Conservation (phyloP, 805 yeast species). For the Millerozyma acaciae region DNA sequence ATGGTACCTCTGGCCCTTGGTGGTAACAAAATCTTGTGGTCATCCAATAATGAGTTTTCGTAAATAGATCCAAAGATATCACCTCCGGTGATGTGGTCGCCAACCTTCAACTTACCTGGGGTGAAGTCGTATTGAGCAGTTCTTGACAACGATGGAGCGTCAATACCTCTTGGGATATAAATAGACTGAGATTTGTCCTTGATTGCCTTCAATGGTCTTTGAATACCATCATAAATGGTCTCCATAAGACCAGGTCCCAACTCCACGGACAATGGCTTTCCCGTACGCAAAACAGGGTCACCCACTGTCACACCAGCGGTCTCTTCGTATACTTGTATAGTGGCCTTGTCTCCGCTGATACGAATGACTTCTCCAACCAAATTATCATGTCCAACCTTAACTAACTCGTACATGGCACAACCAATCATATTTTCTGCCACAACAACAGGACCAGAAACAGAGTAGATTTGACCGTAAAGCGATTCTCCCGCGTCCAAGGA, state of each 20-base stretch:
- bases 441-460: slow-evolving; percentile 97
- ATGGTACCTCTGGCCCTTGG: slow-evolving; percentile 99
- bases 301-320: slow-evolving; percentile 99
- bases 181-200: slow-evolving; percentile 84
- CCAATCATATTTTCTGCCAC: slow-evolving; percentile 99
- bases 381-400: slow-evolving; percentile 94
- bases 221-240: slow-evolving; percentile 98
- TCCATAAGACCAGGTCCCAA: slow-evolving; percentile 99
- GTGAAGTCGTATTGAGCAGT: slow-evolving; percentile 77
- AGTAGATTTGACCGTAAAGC: slow-evolving; percentile 82
- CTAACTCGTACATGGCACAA: slow-evolving; percentile 99
- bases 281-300: slow-evolving; percentile 97
- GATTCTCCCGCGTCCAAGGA: slow-evolving; percentile 67
- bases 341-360: slow-evolving; percentile 93
- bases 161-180: slow-evolving; percentile 98
- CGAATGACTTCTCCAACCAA: slow-evolving; percentile 98
- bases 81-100: slow-evolving; percentile 98
- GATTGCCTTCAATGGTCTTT: slow-evolving; percentile 94
- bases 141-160: slow-evolving; percentile 92
- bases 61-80: slow-evolving; percentile 91
- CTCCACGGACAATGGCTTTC: slow-evolving; percentile 98
- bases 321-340: slow-evolving; percentile 98
- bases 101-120: slow-evolving; percentile 76
- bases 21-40: slow-evolving; percentile 92
- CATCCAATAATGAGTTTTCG: slow-evolving; percentile 88